Conservation (phyloP, 208 protist genomes). For the Leptomonas seymouri region DNA sequence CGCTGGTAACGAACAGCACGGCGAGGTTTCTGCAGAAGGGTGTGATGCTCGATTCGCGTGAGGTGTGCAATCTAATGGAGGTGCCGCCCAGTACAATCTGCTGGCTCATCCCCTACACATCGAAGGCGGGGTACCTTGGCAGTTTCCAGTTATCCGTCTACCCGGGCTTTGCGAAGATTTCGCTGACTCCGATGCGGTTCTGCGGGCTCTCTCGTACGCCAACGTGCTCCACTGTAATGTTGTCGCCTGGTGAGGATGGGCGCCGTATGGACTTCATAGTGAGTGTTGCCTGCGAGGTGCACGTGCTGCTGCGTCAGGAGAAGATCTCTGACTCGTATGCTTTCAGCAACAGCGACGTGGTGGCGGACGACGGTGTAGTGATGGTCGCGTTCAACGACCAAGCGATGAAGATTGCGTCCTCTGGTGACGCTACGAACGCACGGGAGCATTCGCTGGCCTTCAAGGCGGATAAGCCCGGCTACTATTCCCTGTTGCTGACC, state of each 20-base stretch:
- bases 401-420: slow-evolving; percentile 52
- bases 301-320: slow-evolving; percentile 79
- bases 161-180: slow-evolving; percentile 74
- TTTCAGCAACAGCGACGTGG: slow-evolving; percentile 48
- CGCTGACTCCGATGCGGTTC: slow-evolving; percentile 68
- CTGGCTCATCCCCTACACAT: slow-evolving; percentile 84
- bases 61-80: slow-evolving; percentile 81
- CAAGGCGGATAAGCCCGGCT: slow-evolving; percentile 43
- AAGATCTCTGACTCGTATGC: slow-evolving; percentile 44
- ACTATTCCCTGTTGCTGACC: slow-evolving; percentile 63
- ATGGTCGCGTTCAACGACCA: slow-evolving; percentile 70
- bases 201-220: slow-evolving; percentile 68
- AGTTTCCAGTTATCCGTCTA: slow-evolving; percentile 83
- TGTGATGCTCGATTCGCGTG: slow-evolving; percentile 87
- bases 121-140: slow-evolving; percentile 59
- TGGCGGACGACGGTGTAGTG: slow-evolving; percentile 65
- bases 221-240: slow-evolving; percentile 35
- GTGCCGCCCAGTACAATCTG: slow-evolving; percentile 67
- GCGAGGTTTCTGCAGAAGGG: slow-evolving; percentile 83
- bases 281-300: slow-evolving; percentile 63
- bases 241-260: slow-evolving; percentile 52
- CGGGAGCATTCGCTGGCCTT: slow-evolving; percentile 85
- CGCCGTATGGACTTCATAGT: slow-evolving; percentile 68
- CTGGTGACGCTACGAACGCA: slow-evolving; percentile 73
- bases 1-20: slow-evolving; percentile 84